Evolutionary conservation across 1,284 basidiomycete species (phyloP).

Genomic region (Trichosporon asahii): DNA sequence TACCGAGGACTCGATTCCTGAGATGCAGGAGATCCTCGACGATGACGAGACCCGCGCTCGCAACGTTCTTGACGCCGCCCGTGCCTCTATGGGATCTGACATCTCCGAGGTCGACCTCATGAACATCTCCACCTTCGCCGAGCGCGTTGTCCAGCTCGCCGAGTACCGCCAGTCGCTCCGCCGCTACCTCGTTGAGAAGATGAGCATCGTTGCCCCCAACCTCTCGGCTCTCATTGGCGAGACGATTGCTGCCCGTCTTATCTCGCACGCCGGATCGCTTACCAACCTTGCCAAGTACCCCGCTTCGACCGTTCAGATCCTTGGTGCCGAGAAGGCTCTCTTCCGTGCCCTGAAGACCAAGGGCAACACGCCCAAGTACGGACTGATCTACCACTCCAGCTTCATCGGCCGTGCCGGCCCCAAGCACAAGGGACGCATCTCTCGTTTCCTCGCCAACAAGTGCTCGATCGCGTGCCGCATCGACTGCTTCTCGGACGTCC

Average conservation of each 20-base stretch:
- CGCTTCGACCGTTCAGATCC: slow-evolving; percentile 95
- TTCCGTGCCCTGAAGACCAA: slow-evolving; percentile 98
- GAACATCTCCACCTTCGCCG: slow-evolving; percentile 91
- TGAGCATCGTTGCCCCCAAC: slow-evolving; percentile 71
- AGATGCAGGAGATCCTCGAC: slow-evolving; percentile 76
- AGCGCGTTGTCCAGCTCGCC: slow-evolving; percentile 86
- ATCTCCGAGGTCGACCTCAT: slow-evolving; percentile 92
- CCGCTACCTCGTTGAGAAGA: slow-evolving; percentile 93
- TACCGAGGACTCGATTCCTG: slow-evolving; percentile 67
- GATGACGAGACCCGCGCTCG: slow-evolving; percentile 83
- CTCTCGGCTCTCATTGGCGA: slow-evolving; percentile 93
- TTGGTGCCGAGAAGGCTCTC: slow-evolving; percentile 96
- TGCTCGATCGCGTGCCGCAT: slow-evolving; percentile 97
- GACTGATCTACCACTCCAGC: slow-evolving; percentile 86
- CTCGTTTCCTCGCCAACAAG: slow-evolving; percentile 97
- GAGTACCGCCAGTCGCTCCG: slow-evolving; percentile 80
- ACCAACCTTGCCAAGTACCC: slow-evolving; percentile 94
- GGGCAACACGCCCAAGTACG: slow-evolving; percentile 98
- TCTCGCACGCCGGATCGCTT: slow-evolving; percentile 93
- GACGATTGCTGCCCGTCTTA: slow-evolving; percentile 90
- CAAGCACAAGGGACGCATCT: slow-evolving; percentile 97
- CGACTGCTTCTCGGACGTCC: slow-evolving; percentile 90
- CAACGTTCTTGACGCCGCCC: slow-evolving; percentile 90
- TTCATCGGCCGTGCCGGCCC: slow-evolving; percentile 94
- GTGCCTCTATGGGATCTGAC: slow-evolving; percentile 91